These are phyloP conservation scores for Huntiella decipiens DNA, from an alignment of 2,329 filamentous ascomycete species.

Conservation along the genomic window DNA sequence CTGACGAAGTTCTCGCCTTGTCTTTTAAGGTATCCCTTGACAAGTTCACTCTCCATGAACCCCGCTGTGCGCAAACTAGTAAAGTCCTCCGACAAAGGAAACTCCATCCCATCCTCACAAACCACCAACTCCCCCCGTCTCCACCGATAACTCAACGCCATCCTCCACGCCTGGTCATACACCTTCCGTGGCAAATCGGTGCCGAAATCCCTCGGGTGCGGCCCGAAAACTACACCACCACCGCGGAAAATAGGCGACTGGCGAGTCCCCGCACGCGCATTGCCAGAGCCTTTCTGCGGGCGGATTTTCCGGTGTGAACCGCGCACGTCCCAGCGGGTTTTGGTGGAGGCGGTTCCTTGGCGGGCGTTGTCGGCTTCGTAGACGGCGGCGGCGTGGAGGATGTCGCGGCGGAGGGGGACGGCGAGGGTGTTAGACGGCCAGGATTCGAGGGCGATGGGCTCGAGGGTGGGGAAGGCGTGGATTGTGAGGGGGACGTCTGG, in stretches of 20 bases:
- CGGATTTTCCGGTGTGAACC: slow-evolving; percentile 68
- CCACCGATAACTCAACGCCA: slow-evolving; percentile 81
- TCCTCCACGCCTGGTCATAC: slow-evolving; percentile 91
- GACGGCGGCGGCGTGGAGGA: slow-evolving; percentile 78
- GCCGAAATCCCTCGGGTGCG: slow-evolving; percentile 76
- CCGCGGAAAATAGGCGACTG: slow-evolving; percentile 69
- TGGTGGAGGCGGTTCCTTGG: slow-evolving; percentile 67
- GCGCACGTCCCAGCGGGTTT: slow-evolving; percentile 65
- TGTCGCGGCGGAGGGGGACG: slow-evolving; percentile 72
- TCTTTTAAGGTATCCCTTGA: slow-evolving; percentile 38
- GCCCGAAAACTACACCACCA: slow-evolving; percentile 79
- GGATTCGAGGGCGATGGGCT: slow-evolving; percentile 57
- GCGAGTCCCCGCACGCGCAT: slow-evolving; percentile 58
- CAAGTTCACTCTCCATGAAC: slow-evolving; percentile 17
- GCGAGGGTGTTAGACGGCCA: slow-evolving; percentile 70
- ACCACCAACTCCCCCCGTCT: slow-evolving; percentile 71
- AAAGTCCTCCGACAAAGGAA: slow-evolving; percentile 36
- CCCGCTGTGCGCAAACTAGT: slow-evolving; percentile 19
- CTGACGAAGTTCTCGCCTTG: slow-evolving; percentile 51
- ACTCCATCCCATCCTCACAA: slow-evolving; percentile 57
- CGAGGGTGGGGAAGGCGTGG: slow-evolving; percentile 76
- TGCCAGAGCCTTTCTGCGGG: slow-evolving; percentile 72
- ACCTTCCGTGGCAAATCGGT: slow-evolving; percentile 71
- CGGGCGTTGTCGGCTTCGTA: slow-evolving; percentile 83
- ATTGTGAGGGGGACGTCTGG: slow-evolving; percentile 63